phyloP scores from a whole-genome alignment of 2,329 filamentous ascomycete genomes.

The Pleoardoris graminearum region DNA sequence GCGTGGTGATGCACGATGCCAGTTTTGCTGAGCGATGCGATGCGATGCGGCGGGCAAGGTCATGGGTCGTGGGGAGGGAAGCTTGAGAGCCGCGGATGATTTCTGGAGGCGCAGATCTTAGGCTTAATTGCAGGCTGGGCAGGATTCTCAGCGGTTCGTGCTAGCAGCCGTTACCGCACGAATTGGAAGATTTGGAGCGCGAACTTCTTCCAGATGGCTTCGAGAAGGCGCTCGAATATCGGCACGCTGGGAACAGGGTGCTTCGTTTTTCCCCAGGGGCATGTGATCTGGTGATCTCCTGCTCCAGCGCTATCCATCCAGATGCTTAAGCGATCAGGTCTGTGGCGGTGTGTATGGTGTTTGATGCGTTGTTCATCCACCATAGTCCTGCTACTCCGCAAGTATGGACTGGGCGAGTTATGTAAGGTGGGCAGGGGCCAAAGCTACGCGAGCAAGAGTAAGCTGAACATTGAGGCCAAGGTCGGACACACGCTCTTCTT shows the following conservation, averaged over 20 bases:
- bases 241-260: conserved; percentile 9
- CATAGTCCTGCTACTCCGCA: conserved; percentile 11
- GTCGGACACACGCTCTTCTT: conserved; percentile 13
- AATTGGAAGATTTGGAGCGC: conserved; percentile 27
- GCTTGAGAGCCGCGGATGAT: conserved; percentile 23
- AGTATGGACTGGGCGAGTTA: conserved; percentile 26
- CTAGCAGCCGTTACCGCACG: conserved; percentile 13
- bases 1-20: conserved; percentile 6
- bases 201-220: conserved; percentile 33
- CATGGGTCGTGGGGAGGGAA: conserved; percentile 7
- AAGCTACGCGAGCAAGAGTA: conserved; percentile 13
- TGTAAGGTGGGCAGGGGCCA: conserved; percentile 21
- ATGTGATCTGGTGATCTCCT: conserved; percentile 29
- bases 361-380: conserved; percentile 21
- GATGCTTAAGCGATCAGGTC: conserved; percentile 19
- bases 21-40: not conserved
- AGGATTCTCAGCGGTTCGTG: conserved; percentile 19
- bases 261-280: conserved; percentile 16
- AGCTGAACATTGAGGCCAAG: conserved; percentile 15
- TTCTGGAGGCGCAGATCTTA: conserved; percentile 33
- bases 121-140: conserved; percentile 37
- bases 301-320: not conserved
- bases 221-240: conserved; percentile 30
- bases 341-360: conserved; percentile 27
- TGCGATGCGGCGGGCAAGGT: conserved; percentile 9